Conservation (phyloP, 345 rosid genomes). For the Raphanus sativus region DNA sequence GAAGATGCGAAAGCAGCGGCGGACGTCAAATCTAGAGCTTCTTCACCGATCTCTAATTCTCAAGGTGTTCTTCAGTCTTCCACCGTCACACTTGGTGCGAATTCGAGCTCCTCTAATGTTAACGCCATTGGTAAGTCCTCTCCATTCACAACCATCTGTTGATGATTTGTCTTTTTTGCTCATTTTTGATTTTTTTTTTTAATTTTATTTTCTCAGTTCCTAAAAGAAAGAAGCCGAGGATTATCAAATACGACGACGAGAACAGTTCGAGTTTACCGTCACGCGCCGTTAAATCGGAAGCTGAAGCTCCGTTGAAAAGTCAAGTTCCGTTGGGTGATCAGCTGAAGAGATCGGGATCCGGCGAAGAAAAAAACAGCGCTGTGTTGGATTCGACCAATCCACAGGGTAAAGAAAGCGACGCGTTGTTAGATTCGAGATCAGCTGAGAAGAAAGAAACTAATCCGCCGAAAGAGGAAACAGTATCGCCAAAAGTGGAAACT, state of each 20-base stretch:
- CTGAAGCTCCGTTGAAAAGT: slow-evolving; percentile 53
- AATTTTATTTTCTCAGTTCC: slow-evolving; percentile 61
- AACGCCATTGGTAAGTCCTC: slow-evolving; percentile 62
- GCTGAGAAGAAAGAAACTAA: slow-evolving; percentile 47
- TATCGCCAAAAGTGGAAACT: slow-evolving; percentile 64
- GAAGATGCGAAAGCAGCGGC: slow-evolving; percentile 45
- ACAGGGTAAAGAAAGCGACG: slow-evolving; percentile 30
- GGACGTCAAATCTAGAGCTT: slow-evolving; percentile 68
- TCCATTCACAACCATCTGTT: slow-evolving; percentile 2
- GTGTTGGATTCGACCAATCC: slow-evolving; percentile 40
- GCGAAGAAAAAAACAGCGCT: slow-evolving; percentile 50
- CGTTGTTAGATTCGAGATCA: slow-evolving; percentile 45
- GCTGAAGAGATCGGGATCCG: slow-evolving; percentile 44
- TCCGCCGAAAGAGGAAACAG: slow-evolving; percentile 50
- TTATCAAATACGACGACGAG: slow-evolving; percentile 80
- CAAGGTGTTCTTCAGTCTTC: slow-evolving; percentile 54
- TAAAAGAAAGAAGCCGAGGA: slow-evolving; percentile 87
- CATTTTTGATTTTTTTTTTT: not conserved
- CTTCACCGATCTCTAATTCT: slow-evolving; percentile 81
- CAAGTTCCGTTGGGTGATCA: slow-evolving; percentile 45
- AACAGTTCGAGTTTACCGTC: slow-evolving; percentile 48
- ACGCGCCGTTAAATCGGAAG: slow-evolving; percentile 55
- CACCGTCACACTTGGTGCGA: slow-evolving; percentile 45
- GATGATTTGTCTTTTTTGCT: not conserved
- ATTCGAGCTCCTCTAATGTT: slow-evolving; percentile 61